Evolutionary conservation across 768 basidiomycete genomes (phyloP).

Genomic region (Russula lepida): DNA sequence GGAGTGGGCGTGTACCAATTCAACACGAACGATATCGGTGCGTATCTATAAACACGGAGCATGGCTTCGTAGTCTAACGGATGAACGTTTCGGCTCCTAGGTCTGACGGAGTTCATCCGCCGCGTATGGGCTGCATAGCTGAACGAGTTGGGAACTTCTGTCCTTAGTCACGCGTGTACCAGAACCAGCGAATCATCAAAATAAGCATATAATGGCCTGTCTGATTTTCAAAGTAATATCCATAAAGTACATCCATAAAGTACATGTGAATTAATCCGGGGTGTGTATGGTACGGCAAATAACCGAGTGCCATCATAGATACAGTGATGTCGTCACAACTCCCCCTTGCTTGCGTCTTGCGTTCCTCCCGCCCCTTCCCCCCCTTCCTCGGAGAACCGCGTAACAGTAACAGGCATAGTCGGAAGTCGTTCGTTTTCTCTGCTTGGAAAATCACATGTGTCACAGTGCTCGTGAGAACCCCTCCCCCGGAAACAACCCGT

Average conservation of each 20-base stretch:
- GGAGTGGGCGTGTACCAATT: slow-evolving; percentile 93
- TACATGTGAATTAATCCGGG: neutral
- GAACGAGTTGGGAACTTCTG: neutral
- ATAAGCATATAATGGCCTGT: neutral
- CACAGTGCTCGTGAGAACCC: neutral
- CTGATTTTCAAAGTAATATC: neutral
- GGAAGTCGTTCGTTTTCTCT: neutral
- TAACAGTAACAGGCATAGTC: neutral
- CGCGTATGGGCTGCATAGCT: slow-evolving; percentile 74
- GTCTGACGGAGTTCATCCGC: slow-evolving; percentile 77
- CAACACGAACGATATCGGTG: slow-evolving; percentile 97
- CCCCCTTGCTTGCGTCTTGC: too few species aligned
- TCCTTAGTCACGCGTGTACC: neutral
- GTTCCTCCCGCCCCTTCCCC: neutral
- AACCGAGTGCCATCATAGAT: neutral
- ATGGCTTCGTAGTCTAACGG: neutral
- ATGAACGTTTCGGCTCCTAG: slow-evolving; percentile 38
- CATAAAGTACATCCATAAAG: too few species aligned
- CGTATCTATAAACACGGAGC: slow-evolving; percentile 26
- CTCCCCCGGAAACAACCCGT: neutral
- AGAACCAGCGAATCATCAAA: neutral
- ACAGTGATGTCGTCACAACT: neutral
- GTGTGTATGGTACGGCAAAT: neutral
- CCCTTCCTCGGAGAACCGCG: neutral
- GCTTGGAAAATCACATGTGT: neutral